A percentile compares a stretch with the other conserved stretches of the same genome.
These are phyloP conservation scores for Ramalina intermedia DNA, from an alignment of 495 filamentous ascomycete genomes.

Conservation along the genomic window DNA sequence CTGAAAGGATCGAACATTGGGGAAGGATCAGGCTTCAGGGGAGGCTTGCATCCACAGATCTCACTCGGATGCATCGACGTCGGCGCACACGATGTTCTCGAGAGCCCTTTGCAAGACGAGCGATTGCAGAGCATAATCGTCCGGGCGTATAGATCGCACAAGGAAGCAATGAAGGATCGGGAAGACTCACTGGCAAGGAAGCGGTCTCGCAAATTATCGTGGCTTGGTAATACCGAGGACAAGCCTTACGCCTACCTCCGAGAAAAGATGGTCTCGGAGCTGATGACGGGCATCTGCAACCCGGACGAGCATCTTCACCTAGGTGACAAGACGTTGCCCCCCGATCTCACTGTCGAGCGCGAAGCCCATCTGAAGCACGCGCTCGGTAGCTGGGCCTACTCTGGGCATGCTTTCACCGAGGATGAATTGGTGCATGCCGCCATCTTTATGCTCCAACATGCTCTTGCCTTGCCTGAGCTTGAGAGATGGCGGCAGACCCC, in stretches of 20 bases:
- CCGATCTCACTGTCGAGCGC: conserved; percentile 31
- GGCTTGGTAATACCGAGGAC: conserved; percentile 77
- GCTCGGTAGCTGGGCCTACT: conserved; percentile 75
- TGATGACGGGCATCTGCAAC: conserved; percentile 86
- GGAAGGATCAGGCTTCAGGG: conserved; percentile 28
- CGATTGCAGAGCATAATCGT: conserved; percentile 59
- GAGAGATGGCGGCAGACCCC: conserved; percentile 60
- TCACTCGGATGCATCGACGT: conserved; percentile 61
- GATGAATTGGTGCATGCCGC: conserved; percentile 76
- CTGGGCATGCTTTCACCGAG: conserved; percentile 74
- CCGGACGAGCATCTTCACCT: conserved; percentile 43
- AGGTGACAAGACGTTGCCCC: conserved; percentile 26
- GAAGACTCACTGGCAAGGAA: conserved; percentile 49
- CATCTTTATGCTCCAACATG: conserved; percentile 75
- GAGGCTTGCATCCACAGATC: conserved; percentile 27
- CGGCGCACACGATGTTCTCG: conserved; percentile 74
- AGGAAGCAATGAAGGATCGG: conserved; percentile 53
- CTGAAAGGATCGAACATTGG: conserved; percentile 11
- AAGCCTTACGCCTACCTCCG: conserved; percentile 81
- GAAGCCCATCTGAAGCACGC: conserved; percentile 48
- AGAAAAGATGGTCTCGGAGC: conserved; percentile 75
- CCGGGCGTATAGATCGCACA: conserved; percentile 69
- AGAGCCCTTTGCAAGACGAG: conserved; percentile 56
- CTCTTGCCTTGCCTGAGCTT: conserved; percentile 66
- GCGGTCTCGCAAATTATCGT: conserved; percentile 67